Conservation (phyloP, 768 basidiomycete genomes). For the Lactarius evosmus region DNA sequence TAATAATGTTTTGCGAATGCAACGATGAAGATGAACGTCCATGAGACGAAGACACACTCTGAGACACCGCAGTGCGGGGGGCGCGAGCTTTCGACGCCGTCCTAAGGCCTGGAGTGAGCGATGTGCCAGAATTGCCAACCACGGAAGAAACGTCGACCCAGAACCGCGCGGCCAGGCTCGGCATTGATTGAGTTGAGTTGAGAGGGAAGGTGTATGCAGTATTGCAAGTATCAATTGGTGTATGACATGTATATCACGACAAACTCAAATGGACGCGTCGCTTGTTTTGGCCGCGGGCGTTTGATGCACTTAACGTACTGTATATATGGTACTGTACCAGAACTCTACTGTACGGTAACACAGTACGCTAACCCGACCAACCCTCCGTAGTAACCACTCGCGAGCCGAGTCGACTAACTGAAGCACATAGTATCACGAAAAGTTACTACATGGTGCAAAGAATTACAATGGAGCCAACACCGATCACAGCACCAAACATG, state of each 20-base stretch:
- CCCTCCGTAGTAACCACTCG: conserved; percentile 6
- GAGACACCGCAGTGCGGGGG: not conserved
- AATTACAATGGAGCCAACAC: conserved; percentile 46
- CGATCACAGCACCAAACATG: conserved; percentile 44
- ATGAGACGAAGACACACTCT: not conserved
- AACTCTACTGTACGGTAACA: not conserved
- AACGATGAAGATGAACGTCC: not conserved
- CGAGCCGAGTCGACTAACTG: too few species aligned
- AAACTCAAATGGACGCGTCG: not conserved
- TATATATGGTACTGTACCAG: not conserved
- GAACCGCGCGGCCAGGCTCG: conserved; percentile 16
- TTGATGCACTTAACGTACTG: not conserved
- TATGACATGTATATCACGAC: too few species aligned
- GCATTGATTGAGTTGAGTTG: not conserved
- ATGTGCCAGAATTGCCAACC: conserved; percentile 11
- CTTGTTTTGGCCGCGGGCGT: not conserved
- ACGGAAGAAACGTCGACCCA: conserved; percentile 21
- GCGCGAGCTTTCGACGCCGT: not conserved
- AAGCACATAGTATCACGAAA: not conserved
- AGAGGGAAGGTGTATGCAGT: not conserved
- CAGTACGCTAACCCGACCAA: not conserved
- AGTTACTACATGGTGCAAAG: conserved; percentile 48
- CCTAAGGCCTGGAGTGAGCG: not conserved
- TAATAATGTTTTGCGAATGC: not conserved
- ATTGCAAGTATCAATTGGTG: not conserved